Percentiles rank a stretch among this genome's conserved stretches.
These are phyloP conservation scores for Psilocybe mexicana DNA, from an alignment of 1,284 basidiomycete genomes.

Conservation along the genomic window DNA sequence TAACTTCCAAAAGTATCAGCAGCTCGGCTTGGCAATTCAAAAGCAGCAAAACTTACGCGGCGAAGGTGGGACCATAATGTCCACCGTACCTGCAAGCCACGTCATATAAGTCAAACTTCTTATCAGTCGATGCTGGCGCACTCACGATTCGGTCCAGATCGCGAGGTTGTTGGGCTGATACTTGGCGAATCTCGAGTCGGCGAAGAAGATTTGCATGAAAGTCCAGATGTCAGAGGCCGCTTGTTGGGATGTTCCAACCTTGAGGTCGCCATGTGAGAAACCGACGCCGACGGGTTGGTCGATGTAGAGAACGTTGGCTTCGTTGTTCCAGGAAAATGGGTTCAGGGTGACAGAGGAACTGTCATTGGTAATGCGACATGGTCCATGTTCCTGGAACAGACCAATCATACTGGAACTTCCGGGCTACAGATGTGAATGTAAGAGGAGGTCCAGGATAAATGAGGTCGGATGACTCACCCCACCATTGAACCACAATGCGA, in stretches of 20 bases:
- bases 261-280: conserved; percentile 55
- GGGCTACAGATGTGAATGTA: conserved; percentile 7
- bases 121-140: not conserved
- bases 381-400: conserved; percentile 65
- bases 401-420: conserved; percentile 66
- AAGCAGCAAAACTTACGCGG: conserved; percentile 38
- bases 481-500: conserved; percentile 67
- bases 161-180: conserved; percentile 52
- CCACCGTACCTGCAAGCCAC: conserved; percentile 49
- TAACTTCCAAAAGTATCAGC: conserved; percentile 32
- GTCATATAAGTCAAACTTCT: too few relatives aligned
- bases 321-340: conserved; percentile 66
- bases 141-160: conserved; percentile 63
- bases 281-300: conserved; percentile 62
- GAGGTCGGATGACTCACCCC: conserved; percentile 37
- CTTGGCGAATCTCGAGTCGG: conserved; percentile 56
- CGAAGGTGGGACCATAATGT: conserved; percentile 65
- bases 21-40: not conserved
- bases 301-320: conserved; percentile 48
- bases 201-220: conserved; percentile 69
- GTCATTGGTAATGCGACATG: conserved; percentile 64
- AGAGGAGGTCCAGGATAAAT: not conserved
- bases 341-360: conserved; percentile 54
- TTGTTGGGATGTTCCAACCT: conserved; percentile 50
- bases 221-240: conserved; percentile 62